Base-by-base conservation (phyloP, 108 stramenopile genomes). In the Cyclostephanos tholiformis region DNA sequence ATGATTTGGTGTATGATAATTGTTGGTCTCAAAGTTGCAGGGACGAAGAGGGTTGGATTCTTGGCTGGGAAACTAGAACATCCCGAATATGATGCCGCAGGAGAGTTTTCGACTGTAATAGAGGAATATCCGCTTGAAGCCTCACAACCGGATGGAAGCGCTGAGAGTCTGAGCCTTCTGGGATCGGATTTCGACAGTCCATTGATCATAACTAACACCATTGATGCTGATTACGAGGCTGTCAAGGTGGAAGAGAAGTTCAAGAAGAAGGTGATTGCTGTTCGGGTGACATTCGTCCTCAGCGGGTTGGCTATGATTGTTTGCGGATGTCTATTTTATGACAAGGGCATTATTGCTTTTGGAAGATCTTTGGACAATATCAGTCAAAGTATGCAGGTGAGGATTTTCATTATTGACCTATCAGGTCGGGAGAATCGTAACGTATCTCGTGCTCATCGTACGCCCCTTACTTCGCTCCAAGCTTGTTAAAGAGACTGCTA, bases 1-100 rank as follows among this genome's bases (percentile, higher is more conserved):
- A 1, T 59, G 11, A 26, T 74, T 27, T 74, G 65, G 74, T 64
- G 44, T 11, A 32, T 46, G 30, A 4, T 74, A 41, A 74, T 74
- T 36, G 5, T 67, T 59, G 38, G 50, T 4, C 27, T 74, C 35
- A 67, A 67, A 51, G 20, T 56, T 44, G 48, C 55, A 2, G 74
- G 74, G 16, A 65, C 44, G 20, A 66, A 66, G 17, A 65, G 29
- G 41, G 65, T 74, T 1, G 65, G 74, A 7, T 74, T 74, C 55
- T 58, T 74, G 44, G 63, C 74, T 25, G 74, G 74, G 23, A 36
- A 55, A 38, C 25, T 74, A 11, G 23, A 55, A 5, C 43, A 55
- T 27, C 74, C 65, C 7, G 27, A 60, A 8, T 60, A 38, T n/a
- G 38, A 58, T 25, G 2, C 32, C 19, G 6, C 41, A 38, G 60